Evolutionary conservation across 2,329 filamentous ascomycete species (phyloP).

Genomic region (Thermothelomyces thermophilus): DNA sequence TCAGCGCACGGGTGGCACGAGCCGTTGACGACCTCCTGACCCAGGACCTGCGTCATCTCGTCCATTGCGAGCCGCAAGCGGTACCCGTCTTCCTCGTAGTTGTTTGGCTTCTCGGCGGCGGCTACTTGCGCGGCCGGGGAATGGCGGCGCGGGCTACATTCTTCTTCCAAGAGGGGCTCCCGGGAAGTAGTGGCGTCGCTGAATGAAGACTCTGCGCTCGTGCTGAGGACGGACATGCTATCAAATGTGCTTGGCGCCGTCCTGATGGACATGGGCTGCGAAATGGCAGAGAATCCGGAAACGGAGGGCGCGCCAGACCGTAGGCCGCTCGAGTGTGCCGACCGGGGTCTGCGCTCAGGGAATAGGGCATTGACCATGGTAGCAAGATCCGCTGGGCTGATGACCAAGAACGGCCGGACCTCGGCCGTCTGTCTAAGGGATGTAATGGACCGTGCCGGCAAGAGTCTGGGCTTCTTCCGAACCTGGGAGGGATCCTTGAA

Average conservation of each 20-base stretch:
- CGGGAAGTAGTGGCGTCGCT: constrained; percentile 63
- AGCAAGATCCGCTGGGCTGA: constrained; percentile 72
- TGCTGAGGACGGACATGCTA: constrained; percentile 64
- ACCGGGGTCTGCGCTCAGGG: constrained; percentile 63
- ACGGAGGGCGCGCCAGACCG: constrained; percentile 61
- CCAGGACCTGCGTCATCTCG: constrained; percentile 62
- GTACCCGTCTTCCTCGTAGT: constrained; percentile 58
- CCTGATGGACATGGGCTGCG: constrained; percentile 58
- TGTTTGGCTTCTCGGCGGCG: constrained; percentile 38
- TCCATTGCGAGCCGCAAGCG: constrained; percentile 61
- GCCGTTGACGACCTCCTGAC: constrained; percentile 57
- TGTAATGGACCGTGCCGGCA: constrained; percentile 65
- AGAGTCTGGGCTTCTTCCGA: constrained; percentile 50
- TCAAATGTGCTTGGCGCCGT: constrained; percentile 53
- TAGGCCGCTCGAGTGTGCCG: constrained; percentile 54
- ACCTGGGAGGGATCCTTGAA: constrained; percentile 49
- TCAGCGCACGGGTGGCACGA: constrained; percentile 74
- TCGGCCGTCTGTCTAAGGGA: constrained; percentile 70
- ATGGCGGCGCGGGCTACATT: constrained; percentile 44
- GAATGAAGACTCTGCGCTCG: constrained; percentile 63
- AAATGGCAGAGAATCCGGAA: constrained; percentile 62
- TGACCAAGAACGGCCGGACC: constrained; percentile 71
- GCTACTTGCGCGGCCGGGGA: constrained; percentile 46
- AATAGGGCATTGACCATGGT: constrained; percentile 80
- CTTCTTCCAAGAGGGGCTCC: constrained; percentile 56